These are phyloP conservation scores for Pisolithus orientalis DNA, from an alignment of 768 basidiomycete genomes.

Conservation along the genomic window DNA sequence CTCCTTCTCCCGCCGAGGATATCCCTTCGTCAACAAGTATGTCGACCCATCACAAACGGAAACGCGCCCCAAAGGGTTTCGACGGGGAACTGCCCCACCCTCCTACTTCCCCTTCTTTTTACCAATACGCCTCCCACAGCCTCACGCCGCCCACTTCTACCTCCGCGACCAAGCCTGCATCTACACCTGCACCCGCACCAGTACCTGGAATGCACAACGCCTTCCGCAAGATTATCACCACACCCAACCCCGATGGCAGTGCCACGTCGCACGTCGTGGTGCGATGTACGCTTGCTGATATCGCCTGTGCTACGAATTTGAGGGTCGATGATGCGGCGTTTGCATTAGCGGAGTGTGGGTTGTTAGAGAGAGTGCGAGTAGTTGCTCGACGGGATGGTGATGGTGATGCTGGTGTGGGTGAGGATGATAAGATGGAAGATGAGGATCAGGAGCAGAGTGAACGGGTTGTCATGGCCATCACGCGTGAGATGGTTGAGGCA, in stretches of 20 bases:
- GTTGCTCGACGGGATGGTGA: conserved; percentile 24
- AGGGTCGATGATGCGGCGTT: conserved; percentile 83
- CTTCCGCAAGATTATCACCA: conserved; percentile 53
- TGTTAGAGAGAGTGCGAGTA: conserved; percentile 46
- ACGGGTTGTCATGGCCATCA: conserved; percentile 41
- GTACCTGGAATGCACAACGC: conserved; percentile 34
- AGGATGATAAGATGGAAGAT: neutral
- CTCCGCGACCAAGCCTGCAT: neutral
- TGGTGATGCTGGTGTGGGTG: neutral
- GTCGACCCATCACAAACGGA: conserved; percentile 28
- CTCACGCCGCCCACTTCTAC: neutral
- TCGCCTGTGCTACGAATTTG: conserved; percentile 76
- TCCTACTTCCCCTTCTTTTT: conserved; percentile 29
- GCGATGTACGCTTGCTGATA: conserved; percentile 65
- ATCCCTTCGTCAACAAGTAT: neutral
- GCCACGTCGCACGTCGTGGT: conserved; percentile 65
- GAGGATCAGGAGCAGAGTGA: neutral
- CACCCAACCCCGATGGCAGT: conserved; percentile 56
- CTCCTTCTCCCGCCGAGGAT: neutral
- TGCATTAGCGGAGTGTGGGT: conserved; percentile 81
- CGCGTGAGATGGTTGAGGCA: conserved; percentile 59
- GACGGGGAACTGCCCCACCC: conserved; percentile 52
- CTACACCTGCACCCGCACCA: neutral
- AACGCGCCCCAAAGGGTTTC: conserved; percentile 57
- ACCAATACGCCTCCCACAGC: conserved; percentile 32